phyloP scores from a whole-genome alignment of 495 filamentous ascomycete genomes.

The Penicillium diatomitis region DNA sequence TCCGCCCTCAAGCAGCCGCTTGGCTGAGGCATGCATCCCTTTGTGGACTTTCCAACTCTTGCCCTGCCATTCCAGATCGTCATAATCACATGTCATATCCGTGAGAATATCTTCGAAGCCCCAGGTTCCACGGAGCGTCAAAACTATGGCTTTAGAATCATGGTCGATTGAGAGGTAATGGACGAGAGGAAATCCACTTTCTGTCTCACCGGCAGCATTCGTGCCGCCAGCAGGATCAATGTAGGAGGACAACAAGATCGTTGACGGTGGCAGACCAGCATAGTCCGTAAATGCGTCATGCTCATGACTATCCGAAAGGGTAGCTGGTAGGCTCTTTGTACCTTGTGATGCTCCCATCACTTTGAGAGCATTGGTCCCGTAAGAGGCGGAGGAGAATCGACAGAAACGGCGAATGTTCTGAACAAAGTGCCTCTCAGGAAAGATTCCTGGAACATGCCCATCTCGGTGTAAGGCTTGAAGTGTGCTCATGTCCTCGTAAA shows the following conservation, averaged over 20 bases:
- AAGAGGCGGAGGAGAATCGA: conserved; percentile 69
- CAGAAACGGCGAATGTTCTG: conserved; percentile 67
- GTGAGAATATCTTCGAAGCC: conserved; percentile 76
- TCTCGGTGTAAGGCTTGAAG: conserved; percentile 46
- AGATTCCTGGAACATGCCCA: conserved; percentile 53
- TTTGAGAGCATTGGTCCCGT: conserved; percentile 61
- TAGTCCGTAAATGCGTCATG: conserved; percentile 65
- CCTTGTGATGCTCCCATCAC: conserved; percentile 56
- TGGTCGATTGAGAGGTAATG: conserved; percentile 74
- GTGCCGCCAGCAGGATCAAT: conserved; percentile 67
- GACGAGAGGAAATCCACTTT: conserved; percentile 66
- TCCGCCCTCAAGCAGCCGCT: conserved; percentile 57
- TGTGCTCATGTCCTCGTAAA: conserved; percentile 46
- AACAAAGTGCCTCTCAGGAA: conserved; percentile 57
- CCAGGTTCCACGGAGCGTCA: conserved; percentile 67
- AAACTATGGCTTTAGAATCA: conserved; percentile 65
- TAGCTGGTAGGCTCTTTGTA: conserved; percentile 27
- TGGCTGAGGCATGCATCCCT: conserved; percentile 71
- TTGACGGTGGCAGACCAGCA: conserved; percentile 54
- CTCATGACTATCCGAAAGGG: conserved; percentile 47
- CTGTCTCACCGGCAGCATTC: conserved; percentile 60
- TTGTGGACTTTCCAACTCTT: conserved; percentile 67
- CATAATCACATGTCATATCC: conserved; percentile 76
- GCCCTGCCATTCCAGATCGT: conserved; percentile 59
- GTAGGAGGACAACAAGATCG: conserved; percentile 67